Base-by-base conservation (phyloP, 148 eudicot species). In the Limonium bicolor region DNA sequence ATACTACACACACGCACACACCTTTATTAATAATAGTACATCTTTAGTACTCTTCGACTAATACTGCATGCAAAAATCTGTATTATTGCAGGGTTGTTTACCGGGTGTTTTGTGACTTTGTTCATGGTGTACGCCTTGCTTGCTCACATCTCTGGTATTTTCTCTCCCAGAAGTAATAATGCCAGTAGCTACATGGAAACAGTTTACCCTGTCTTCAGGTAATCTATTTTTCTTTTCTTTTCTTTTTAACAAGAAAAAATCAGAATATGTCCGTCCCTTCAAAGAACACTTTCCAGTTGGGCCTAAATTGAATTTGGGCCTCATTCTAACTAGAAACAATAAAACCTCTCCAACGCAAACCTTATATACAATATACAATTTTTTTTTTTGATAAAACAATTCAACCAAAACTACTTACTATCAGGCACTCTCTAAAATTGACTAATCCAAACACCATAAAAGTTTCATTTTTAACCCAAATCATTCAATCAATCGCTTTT, bases 121-220 rank as follows among this genome's bases (percentile, higher is more conserved):
- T 83, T 80, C 56, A 51, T 47, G 50, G 72, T 80, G 14, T 88
- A 88, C 23, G 90, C 76, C 39, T 69, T 80, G 16, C 54, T 88
- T 63, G 96, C 94, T 3, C 94, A 88, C 58, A 11, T 88, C 20
- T 64, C 65, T 50, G 96, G 94, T 29, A 47, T 83, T 74, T 77
- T 83, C 57, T 69, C 92, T 1, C 58, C 63, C 4, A 35, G n/a
- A n/a, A 21, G 56, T 24, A 38, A 73, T 10, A 51, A 58, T 42
- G 36, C 64, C 5, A 55, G 60, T 4, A 27, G 45, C 61, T 88
- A 88, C 44, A 70, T 88, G 82, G 96, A 88, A 57, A 83, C 82
- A 0, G 75, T 88, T 36, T 88, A 83, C 56, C 96, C 96, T 28
- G 61, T 88, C 48, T 88, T 88, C 64, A 88, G 96, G 96, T 83